A percentile compares a stretch with the other conserved stretches of the same genome.
These are phyloP conservation scores for Fusarium sp. DNA, from an alignment of 2,329 filamentous ascomycete genomes.

Conservation along the genomic window DNA sequence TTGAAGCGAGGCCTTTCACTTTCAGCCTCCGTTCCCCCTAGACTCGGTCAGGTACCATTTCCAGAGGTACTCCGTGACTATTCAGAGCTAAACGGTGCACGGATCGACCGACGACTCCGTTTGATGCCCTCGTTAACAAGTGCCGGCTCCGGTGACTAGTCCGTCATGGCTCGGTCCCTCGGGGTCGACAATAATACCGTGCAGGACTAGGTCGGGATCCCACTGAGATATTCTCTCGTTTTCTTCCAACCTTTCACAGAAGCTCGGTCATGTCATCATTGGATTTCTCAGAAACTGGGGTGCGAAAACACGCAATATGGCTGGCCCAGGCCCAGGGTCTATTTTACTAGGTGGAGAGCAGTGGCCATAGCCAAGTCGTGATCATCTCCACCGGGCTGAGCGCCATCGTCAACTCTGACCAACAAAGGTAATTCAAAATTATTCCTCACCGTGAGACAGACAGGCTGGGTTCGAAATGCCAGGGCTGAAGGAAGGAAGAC, in stretches of 20 bases:
- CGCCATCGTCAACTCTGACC: constrained; percentile 24
- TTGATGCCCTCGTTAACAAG: constrained; percentile 35
- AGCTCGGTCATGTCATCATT: constrained; percentile 40
- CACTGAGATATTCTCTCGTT: constrained; percentile 6
- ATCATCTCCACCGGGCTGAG: constrained; percentile 36
- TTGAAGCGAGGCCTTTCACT: constrained; percentile 36
- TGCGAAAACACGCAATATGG: constrained; percentile 22
- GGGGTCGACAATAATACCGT: constrained; percentile 19
- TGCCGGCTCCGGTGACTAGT: constrained; percentile 38
- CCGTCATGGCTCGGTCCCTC: constrained; percentile 13
- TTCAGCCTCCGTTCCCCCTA: constrained; percentile 37
- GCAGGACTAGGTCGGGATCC: constrained; percentile 1
- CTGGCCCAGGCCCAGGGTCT: constrained; percentile 36
- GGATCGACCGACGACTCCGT: constrained; percentile 35
- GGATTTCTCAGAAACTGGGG: constrained; percentile 17
- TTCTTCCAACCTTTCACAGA: constrained; percentile 16
- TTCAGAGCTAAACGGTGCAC: constrained; percentile 37
- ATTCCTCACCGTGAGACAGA: constrained; percentile 28
- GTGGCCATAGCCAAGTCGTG: constrained; percentile 9
- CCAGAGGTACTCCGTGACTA: constrained; percentile 32
- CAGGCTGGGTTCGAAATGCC: constrained; percentile 2
- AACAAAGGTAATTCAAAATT: constrained; percentile 16
- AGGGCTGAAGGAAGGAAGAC: background rate
- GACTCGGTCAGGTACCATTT: constrained; percentile 35
- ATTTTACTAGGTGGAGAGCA: constrained; percentile 17